phyloP scores from a whole-genome alignment of 2,329 filamentous ascomycete species.

The Fusarium dlaminii region DNA sequence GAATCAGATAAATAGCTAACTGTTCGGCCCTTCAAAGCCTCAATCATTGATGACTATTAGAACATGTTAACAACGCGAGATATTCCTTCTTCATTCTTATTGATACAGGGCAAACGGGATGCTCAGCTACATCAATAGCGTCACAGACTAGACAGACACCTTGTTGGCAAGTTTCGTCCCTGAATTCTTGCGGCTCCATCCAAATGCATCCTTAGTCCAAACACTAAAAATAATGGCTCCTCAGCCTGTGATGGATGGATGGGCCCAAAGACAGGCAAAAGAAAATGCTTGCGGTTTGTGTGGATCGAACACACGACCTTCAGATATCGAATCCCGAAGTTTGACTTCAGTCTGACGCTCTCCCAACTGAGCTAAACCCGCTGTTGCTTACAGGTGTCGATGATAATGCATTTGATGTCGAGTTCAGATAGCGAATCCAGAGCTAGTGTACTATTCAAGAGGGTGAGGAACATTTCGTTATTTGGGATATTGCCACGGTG shows the following conservation, averaged over 20 bases:
- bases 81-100: neutral
- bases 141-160: neutral
- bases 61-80: neutral
- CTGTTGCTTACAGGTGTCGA: neutral
- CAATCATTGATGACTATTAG: neutral
- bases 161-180: neutral
- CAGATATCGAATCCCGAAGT: conserved; percentile 42
- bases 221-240: neutral
- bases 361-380: conserved; percentile 47
- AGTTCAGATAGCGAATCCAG: rapidly evolving
- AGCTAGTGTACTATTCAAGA: neutral
- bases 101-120: neutral
- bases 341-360: conserved; percentile 40
- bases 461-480: neutral
- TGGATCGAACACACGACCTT: conserved; percentile 47
- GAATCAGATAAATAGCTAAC: neutral
- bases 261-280: neutral
- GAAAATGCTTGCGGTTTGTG: conserved; percentile 38
- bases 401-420: rapidly evolving
- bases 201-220: neutral
- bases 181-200: neutral
- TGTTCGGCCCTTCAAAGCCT: neutral
- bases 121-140: neutral
- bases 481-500: neutral
- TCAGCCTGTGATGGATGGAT: too few relatives aligned